Percentiles rank a stretch among this genome's conserved stretches.
These are phyloP conservation scores for Saxispiralis lemnorum DNA, from an alignment of 495 filamentous ascomycete species.

Conservation along the genomic window DNA sequence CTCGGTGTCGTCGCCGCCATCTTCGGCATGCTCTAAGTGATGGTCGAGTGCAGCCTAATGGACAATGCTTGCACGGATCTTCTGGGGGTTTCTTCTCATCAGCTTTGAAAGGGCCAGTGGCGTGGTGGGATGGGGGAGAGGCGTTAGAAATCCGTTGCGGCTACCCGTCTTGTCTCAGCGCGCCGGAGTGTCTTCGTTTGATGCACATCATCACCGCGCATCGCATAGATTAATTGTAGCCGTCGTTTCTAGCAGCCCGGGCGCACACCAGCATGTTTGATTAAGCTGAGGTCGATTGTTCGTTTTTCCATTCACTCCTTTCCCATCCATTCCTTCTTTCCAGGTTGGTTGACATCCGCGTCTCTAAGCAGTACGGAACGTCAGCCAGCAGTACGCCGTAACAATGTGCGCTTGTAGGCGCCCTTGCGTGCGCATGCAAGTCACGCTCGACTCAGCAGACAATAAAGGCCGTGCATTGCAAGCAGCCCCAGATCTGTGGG, in stretches of 20 bases:
- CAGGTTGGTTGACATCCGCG: too few species aligned
- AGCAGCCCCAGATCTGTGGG: too few species aligned
- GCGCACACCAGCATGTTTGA: too few species aligned
- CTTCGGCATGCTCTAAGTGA: slow-evolving; percentile 23
- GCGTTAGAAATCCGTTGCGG: background rate
- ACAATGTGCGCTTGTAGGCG: too few species aligned
- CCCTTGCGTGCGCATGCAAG: too few species aligned
- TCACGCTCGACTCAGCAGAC: too few species aligned
- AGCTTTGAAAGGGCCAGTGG: background rate
- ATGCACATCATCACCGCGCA: slow-evolving; percentile 1
- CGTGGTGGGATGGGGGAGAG: background rate
- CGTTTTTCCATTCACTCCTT: too few species aligned
- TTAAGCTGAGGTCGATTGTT: too few species aligned
- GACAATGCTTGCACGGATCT: slow-evolving; percentile 13
- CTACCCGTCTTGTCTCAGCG: background rate
- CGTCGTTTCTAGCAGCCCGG: background rate
- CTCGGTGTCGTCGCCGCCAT: slow-evolving; percentile 24
- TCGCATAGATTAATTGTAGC: slow-evolving; percentile 16
- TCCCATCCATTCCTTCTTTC: too few species aligned
- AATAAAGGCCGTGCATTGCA: too few species aligned
- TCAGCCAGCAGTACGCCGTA: too few species aligned
- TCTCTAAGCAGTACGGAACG: too few species aligned
- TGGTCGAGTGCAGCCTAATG: background rate
- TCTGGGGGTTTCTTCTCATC: background rate
- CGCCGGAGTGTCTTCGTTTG: background rate